Percentiles rank a stretch among this genome's conserved stretches.
phyloP scores from a whole-genome alignment of 306 rosid genomes.

The Vigna unguiculata region DNA sequence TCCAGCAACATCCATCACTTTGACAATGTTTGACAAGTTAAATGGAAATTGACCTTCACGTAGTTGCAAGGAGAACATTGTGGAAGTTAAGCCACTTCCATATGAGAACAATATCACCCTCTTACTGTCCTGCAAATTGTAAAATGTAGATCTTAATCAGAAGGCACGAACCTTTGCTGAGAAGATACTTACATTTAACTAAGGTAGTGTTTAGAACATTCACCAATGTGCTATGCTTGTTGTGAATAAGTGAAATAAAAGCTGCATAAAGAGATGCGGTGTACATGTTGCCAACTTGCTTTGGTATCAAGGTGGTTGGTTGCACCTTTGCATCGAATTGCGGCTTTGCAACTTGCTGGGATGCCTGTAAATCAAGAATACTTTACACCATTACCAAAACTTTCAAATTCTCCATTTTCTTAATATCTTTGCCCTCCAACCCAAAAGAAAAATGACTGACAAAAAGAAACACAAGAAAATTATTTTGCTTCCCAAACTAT shows the following conservation, averaged over 20 bases:
- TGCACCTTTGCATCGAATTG: conserved; percentile 78
- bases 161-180: conserved; percentile 20
- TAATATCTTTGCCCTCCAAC: conserved; percentile 21
- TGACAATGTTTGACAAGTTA: conserved; percentile 77
- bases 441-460: not conserved
- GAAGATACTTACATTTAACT: conserved; percentile 22
- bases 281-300: conserved; percentile 94
- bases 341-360: conserved; percentile 80
- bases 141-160: conserved; percentile 34
- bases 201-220: conserved; percentile 27
- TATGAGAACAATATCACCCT: conserved; percentile 79
- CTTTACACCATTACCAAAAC: conserved; percentile 34
- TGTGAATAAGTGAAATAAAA: conserved; percentile 78
- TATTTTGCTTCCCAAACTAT: conserved; percentile 2
- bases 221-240: conserved; percentile 70
- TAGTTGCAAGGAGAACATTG: conserved; percentile 81
- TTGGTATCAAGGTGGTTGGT: conserved; percentile 82
- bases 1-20: conserved; percentile 64
- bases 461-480: not conserved
- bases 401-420: conserved; percentile 21
- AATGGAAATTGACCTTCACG: conserved; percentile 69
- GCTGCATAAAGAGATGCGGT: conserved; percentile 92
- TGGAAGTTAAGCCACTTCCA: conserved; percentile 86
- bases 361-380: conserved; percentile 55
- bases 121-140: conserved; percentile 64